phyloP scores from a whole-genome alignment of 129 eudicot genomes.

The carrot (Daucus carota) region DNA sequence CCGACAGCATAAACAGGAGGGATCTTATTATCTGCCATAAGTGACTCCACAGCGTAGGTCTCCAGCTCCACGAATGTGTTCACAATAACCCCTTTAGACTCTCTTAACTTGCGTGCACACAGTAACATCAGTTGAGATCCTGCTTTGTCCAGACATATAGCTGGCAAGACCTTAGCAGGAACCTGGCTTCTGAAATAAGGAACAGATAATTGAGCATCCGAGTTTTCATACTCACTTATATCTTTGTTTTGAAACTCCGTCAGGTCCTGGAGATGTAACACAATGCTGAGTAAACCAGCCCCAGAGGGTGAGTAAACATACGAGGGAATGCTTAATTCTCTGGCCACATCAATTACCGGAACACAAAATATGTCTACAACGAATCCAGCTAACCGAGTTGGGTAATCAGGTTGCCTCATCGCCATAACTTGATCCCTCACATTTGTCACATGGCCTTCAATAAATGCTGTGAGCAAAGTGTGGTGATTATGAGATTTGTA shows the following conservation, averaged over 20 bases:
- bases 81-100: neutral
- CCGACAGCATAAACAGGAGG: conserved; percentile 1
- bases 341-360: neutral
- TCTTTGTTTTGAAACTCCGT: neutral
- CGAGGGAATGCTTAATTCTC: neutral
- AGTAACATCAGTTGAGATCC: neutral
- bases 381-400: neutral
- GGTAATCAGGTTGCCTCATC: neutral
- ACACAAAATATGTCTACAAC: neutral
- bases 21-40: neutral
- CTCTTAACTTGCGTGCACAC: neutral
- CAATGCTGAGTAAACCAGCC: neutral
- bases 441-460: neutral
- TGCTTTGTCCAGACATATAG: neutral
- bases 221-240: neutral
- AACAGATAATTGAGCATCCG: neutral
- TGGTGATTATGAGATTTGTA: too few species aligned
- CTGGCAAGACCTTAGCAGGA: conserved; percentile 10
- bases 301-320: neutral
- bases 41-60: neutral
- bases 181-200: conserved; percentile 4
- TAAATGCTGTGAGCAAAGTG: neutral
- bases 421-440: neutral
- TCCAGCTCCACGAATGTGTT: conserved; percentile 7
- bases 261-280: conserved; percentile 8